Evolutionary conservation across 1,284 basidiomycete species (phyloP), one percentile per base, ranked within the genome.

Genomic region (Microbotryomycetes sp.): DNA sequence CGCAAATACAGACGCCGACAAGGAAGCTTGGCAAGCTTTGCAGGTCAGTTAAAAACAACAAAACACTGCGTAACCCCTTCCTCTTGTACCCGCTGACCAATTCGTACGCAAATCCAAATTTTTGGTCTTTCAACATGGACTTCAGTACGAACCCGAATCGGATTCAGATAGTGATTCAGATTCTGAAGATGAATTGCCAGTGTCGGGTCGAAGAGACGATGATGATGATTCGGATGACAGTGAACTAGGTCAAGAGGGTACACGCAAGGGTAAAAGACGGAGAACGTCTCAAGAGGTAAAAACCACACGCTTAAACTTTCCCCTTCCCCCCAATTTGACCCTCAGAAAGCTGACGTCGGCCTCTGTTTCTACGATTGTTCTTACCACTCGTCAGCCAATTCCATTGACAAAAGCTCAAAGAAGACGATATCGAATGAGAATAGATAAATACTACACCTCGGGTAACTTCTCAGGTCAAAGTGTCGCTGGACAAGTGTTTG

Each of bases 391-490:
- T 63, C 46, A 58, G 23, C 62, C 66, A 19, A 73, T 79, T 58
- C 81, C 83, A 64, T 79, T 89, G 73, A 83, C 87, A 1, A 80
- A 82, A 69, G 86, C 88, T 31, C 83, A 90, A 66, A 83, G 86
- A 52, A 81, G 84, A 12, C 77, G 77, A 15, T 82, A 88, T 74
- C 79, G 83, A 53, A 78, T 81, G 31, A 79, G 82, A 22, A 77
- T 96, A 47, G 82, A 86, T 69, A 87, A 86, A 71, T 88, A 98
- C 77, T 97, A 96, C 74, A 80, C 81, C 65, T 80, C 84, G 6
- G 96, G 96, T 48, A 89, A 89, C 51, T 89, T 83, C 77, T 84
- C 88, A 71, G 92, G 92, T 2, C 92, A 94, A 78, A 90, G 89
- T 68, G 89, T 90, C 12, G 86, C 92, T 2, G 87, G 86, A 19